Evolutionary conservation across 139 green algal genomes (phyloP), one percentile per base, ranked within the genome.

Genomic region (Zygnema circumcarinatum): DNA sequence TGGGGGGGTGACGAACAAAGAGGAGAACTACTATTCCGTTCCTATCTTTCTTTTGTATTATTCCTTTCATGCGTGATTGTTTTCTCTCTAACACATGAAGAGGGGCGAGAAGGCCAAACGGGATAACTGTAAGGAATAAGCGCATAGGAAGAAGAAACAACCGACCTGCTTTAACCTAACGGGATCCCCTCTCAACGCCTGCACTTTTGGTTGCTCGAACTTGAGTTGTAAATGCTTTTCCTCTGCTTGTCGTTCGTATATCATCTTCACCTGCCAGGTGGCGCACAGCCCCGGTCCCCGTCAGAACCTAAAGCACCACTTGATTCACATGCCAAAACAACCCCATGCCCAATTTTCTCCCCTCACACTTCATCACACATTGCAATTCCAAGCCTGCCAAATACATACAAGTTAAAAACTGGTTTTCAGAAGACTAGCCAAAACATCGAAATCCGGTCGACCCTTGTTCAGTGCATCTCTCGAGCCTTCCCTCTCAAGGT

Each of bases 81-180:
- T n/a, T n/a, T n/a, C n/a, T n/a, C n/a, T n/a, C n/a, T n/a, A n/a
- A n/a, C n/a, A n/a, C n/a, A n/a, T n/a, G n/a, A n/a, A n/a, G n/a
- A n/a, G n/a, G n/a, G n/a, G n/a, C n/a, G n/a, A n/a, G n/a, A n/a
- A n/a, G n/a, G n/a, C n/a, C n/a, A n/a, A n/a, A n/a, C n/a, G n/a
- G n/a, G n/a, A n/a, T n/a, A n/a, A n/a, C n/a, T n/a, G n/a, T n/a
- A 78, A 16, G 69, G 69, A 39, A 16, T 38, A 16, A 39, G 69
- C 11, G 69, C 3, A 20, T 7, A 16, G 16, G 69, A 16, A 16
- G 69, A 16, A 11, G 69, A 78, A 16, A 78, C 7, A 78, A 16
- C 79, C 1, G 81, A 92, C 90, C 90, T 96, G 94, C 0, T 92
- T 90, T 25, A 94, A 81, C 56, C 90, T 79, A 31, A 94, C 62